phyloP scores from a whole-genome alignment of 2,329 filamentous ascomycete genomes.

The Hymenoscyphus scutula region DNA sequence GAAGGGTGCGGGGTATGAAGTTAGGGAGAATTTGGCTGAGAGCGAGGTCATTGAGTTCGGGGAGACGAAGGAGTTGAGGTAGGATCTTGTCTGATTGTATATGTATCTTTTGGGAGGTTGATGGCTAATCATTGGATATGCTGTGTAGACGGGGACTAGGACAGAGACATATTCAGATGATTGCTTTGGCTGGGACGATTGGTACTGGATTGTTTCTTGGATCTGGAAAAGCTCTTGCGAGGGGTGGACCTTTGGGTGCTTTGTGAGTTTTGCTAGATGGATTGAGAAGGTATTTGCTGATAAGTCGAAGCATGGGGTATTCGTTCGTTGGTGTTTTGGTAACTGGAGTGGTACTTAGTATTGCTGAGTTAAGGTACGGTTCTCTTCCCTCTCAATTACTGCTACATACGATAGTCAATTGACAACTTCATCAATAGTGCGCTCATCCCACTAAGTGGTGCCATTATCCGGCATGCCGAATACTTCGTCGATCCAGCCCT shows the following conservation, averaged over 20 bases:
- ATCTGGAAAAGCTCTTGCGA: conserved; percentile 50
- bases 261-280: conserved; percentile 32
- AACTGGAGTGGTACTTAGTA: conserved; percentile 49
- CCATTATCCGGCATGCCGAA: conserved; percentile 38
- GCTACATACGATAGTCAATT: too few relatives aligned
- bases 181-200: conserved; percentile 45
- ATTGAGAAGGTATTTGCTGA: conserved; percentile 3
- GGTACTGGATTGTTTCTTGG: conserved; percentile 40
- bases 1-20: neutral
- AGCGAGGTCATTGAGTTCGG: conserved; percentile 9
- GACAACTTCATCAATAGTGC: conserved; percentile 27
- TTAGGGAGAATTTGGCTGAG: conserved; percentile 2
- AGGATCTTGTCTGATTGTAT: neutral
- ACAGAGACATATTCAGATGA: conserved; percentile 45
- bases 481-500: conserved; percentile 41
- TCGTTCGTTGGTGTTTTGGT: conserved; percentile 49
- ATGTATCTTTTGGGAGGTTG: too few relatives aligned
- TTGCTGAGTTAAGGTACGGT: conserved; percentile 49
- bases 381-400: neutral
- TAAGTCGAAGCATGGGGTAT: conserved; percentile 42
- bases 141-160: conserved; percentile 41
- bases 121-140: too few relatives aligned
- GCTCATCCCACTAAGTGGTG: conserved; percentile 48
- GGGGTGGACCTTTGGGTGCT: conserved; percentile 50
- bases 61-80: conserved; percentile 10